phyloP scores from a whole-genome alignment of 768 basidiomycete genomes.

The Daedalea quercina region DNA sequence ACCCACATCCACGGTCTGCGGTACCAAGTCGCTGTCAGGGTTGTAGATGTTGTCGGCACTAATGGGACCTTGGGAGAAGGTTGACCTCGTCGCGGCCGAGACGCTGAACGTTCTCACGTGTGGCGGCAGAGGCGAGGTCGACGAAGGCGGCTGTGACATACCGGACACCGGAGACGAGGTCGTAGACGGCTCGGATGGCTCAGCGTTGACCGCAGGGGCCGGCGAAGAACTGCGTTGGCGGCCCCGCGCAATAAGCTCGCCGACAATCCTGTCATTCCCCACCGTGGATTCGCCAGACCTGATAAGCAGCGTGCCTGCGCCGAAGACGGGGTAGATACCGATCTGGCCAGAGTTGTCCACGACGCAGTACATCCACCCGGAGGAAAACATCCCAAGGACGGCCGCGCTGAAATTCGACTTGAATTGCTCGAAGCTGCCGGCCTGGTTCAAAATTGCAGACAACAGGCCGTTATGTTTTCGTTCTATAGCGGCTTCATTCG shows the following conservation, averaged over 20 bases:
- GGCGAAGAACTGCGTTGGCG: not conserved
- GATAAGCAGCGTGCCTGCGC: slow-evolving; percentile 82
- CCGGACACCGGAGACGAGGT: slow-evolving; percentile 41
- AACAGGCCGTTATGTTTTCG: slow-evolving; percentile 30
- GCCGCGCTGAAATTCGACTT: slow-evolving; percentile 74
- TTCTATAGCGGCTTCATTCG: slow-evolving; percentile 26
- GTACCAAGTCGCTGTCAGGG: not conserved
- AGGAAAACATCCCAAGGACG: slow-evolving; percentile 69
- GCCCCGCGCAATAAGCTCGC: slow-evolving; percentile 6
- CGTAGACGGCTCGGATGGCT: not conserved
- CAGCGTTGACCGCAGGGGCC: slow-evolving; percentile 13
- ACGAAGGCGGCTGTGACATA: slow-evolving; percentile 24
- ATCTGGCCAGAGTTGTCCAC: slow-evolving; percentile 53
- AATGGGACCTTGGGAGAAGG: slow-evolving; percentile 11
- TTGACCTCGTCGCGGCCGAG: slow-evolving; percentile 25
- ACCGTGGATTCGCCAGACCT: slow-evolving; percentile 10
- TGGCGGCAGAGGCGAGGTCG: slow-evolving; percentile 21
- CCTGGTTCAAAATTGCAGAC: slow-evolving; percentile 39
- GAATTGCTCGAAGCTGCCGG: slow-evolving; percentile 60
- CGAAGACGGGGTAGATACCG: slow-evolving; percentile 82
- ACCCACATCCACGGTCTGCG: not conserved
- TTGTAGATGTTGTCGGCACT: not conserved
- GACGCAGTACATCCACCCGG: slow-evolving; percentile 88
- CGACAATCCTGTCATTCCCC: slow-evolving; percentile 6
- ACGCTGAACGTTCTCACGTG: slow-evolving; percentile 26